Evolutionary conservation across 192 early-diverging fungal species (phyloP).

Genomic region (Thoreauomyces humboldtii): DNA sequence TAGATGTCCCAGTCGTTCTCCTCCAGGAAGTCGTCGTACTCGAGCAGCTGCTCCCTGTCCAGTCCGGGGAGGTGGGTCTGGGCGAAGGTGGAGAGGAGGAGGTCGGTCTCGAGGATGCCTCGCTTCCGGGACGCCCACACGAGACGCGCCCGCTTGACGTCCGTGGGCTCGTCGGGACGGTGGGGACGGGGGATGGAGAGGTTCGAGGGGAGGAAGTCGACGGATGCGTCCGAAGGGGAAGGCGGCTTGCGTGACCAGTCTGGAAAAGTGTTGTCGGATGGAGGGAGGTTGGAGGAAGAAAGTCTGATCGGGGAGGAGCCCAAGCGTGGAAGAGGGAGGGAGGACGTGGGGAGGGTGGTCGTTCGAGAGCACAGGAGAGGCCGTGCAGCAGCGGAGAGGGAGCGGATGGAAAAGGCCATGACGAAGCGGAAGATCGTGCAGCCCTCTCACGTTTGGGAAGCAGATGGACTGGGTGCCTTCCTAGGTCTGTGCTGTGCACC

Average conservation of each 20-base stretch:
- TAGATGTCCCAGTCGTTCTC: constrained; percentile 98
- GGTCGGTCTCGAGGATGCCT: constrained; percentile 91
- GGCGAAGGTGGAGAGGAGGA: constrained; percentile 87
- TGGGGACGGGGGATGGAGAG: constrained; percentile 50
- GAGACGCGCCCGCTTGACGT: constrained; percentile 76
- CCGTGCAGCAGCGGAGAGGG: too few species aligned
- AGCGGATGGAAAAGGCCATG: too few species aligned
- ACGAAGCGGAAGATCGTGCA: too few species aligned
- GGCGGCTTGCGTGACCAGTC: constrained; percentile 37
- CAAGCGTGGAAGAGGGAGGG: too few species aligned
- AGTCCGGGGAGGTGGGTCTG: constrained; percentile 56
- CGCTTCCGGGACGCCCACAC: constrained; percentile 87
- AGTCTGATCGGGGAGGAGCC: too few species aligned
- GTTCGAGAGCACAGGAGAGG: too few species aligned
- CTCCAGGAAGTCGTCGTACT: constrained; percentile 77
- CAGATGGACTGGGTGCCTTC: too few species aligned
- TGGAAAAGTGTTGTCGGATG: constrained; percentile 7
- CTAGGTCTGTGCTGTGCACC: too few species aligned
- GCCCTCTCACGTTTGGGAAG: too few species aligned
- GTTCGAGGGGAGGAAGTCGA: constrained; percentile 23
- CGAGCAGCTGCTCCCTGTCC: constrained; percentile 56
- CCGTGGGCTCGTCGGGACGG: constrained; percentile 62
- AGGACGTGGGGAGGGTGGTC: too few species aligned
- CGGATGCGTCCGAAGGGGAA: constrained; percentile 10
- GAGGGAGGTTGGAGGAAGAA: neutral